Percentiles rank a stretch among this genome's conserved stretches.
These are phyloP conservation scores for Encephalitozoon intestinalis DNA, from an alignment of 371 early-diverging fungal species.

Conservation along the genomic window DNA sequence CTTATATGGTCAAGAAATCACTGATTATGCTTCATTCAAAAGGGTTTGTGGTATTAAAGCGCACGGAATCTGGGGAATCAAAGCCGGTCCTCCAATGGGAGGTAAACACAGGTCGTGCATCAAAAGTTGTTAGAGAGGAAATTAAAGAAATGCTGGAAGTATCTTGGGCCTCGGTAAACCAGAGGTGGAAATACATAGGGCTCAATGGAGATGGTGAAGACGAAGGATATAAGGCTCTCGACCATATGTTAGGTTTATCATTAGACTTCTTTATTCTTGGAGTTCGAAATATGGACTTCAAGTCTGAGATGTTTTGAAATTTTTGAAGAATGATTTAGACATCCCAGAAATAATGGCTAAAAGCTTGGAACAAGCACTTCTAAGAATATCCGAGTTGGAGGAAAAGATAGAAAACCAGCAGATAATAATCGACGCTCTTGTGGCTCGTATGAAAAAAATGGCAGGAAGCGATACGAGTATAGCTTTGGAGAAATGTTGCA, in stretches of 20 bases:
- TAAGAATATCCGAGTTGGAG: conserved; percentile 8
- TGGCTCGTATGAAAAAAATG: conserved; percentile 6
- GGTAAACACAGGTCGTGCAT: not conserved
- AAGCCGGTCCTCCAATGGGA: not conserved
- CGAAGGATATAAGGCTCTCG: not conserved
- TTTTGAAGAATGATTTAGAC: not conserved
- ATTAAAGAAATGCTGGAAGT: not conserved
- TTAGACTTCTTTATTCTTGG: not conserved
- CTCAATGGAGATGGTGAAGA: not conserved
- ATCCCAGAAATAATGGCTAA: not conserved
- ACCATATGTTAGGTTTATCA: not conserved
- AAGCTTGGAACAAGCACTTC: not conserved
- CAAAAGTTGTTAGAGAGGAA: not conserved
- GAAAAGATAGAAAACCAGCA: conserved; percentile 26
- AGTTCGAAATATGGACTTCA: not conserved
- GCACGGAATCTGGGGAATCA: not conserved
- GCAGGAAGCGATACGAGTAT: not conserved
- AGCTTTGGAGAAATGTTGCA: not conserved
- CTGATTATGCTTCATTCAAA: conserved; percentile 13
- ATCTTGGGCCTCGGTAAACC: not conserved
- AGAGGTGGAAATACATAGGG: not conserved
- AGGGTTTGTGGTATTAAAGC: conserved; percentile 21
- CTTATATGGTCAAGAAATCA: conserved; percentile 5
- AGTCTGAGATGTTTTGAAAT: not conserved
- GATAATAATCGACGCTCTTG: conserved; percentile 30